Evolutionary conservation across 768 basidiomycete species (phyloP), one percentile per base, ranked within the genome.

Genomic region (Butyriboletus loyo): DNA sequence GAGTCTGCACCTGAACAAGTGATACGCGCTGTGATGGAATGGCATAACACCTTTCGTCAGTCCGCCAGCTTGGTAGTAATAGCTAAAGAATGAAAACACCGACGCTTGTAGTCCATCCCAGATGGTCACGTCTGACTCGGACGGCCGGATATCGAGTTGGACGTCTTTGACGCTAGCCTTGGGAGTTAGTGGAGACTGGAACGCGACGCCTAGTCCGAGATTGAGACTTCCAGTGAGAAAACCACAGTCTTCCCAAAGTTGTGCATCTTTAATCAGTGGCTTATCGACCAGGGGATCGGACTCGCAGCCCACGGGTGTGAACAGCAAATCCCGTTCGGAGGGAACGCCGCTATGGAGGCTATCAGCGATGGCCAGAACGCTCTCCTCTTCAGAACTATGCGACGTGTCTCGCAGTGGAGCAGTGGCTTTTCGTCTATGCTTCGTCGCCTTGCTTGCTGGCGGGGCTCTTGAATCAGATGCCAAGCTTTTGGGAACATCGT

Each of bases 1-100:
- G 41, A 69, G 59, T 35, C 57, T 59, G n/a, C 58, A 66, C 30
- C 53, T 61, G 58, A 65, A 58, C 8, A 63, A 25, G 39, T 59
- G 62, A 22, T 59, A 37, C 10, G 40, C 13, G 4, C 66, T 67
- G 47, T 46, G 24, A 39, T 19, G 6, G 19, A 36, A 19, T 30
- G 30, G 25, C 6, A 40, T 2, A 25, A 25, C n/a, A 42, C 8
- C 13, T 31, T 11, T 22, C 13, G 50, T 58, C 25, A 60, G 52
- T 24, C 1, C 19, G 7, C 19, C 13, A 32, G 17, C 17, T 35
- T 19, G 21, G n/a, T 17, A n/a, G n/a, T n/a, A n/a, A n/a, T n/a
- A n/a, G n/a, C n/a, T n/a, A n/a, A n/a, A n/a, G n/a, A n/a, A n/a
- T 25, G 40, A 19, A 21, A 34, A 11, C 1, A 68, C 66, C 35